Evolutionary conservation across 345 rosid species (phyloP), one percentile per base, ranked within the genome.

Genomic region (Eucalyptus globulus): DNA sequence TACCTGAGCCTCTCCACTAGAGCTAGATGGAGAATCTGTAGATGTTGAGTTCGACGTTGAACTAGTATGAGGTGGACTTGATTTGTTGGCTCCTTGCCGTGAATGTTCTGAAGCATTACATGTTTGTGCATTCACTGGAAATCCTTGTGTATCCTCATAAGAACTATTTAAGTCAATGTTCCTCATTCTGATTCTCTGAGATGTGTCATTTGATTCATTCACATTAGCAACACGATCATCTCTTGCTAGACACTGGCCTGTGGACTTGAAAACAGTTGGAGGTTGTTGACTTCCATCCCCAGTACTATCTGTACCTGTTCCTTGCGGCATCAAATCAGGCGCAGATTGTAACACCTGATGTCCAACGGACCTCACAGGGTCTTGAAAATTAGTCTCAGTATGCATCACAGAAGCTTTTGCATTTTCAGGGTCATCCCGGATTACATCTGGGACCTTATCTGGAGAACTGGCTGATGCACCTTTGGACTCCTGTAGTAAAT

Each of bases 1-100:
- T 69, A 96, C 97, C 97, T 94, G 95, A 91, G 90, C 93, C 88
- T 96, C 97, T 89, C 95, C 95, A 91, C 90, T 92, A 86, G 97
- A 95, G 91, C 94, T 94, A 65, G 95, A 94, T 87, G 95, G 95
- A 90, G 98, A 96, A 62, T 88, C 95, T 22, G 92, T 91, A 88
- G 94, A 93, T 49, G 94, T 94, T 87, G 95, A 93, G 92, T 94
- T 95, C 11, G 94, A 95, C 89, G 89, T 93, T 76, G 91, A 90
- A 92, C 93, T 92, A n/a, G 87, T 89, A 88, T 90, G 94, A 47
- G 93, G 95, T 54, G 95, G 95, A 89, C 94, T 93, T 81, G 94
- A 93, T 89, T 93, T 93, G 88, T 88, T 90, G 45, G 92, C 89
- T 34, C 91, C 93, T 60, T 90, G 91, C 54, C 86, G 93, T 72